Percentiles rank a stretch among this genome's conserved stretches.
Conservation (phyloP, 2,329 filamentous ascomycete species). For the Tolypocladium cylindrosporum region DNA sequence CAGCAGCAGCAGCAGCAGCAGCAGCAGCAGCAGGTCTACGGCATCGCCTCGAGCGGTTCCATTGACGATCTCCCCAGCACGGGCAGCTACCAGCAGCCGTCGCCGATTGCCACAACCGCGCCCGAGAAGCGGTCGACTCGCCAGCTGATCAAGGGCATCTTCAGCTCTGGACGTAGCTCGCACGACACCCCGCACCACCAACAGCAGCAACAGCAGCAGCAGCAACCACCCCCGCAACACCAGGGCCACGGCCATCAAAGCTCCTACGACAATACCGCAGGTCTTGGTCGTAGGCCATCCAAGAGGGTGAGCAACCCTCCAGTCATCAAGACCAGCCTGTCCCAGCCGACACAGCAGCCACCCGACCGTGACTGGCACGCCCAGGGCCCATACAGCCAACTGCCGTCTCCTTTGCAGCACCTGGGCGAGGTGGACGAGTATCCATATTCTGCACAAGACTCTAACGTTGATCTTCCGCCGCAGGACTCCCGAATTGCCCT, state of each 20-base stretch:
- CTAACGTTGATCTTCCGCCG: slow-evolving; percentile 28
- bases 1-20: no score
- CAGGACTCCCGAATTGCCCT: slow-evolving; percentile 28
- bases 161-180: slow-evolving; percentile 24
- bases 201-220: slow-evolving; percentile 9
- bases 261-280: slow-evolving; percentile 38
- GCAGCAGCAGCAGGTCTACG: slow-evolving; percentile 21
- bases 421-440: slow-evolving; percentile 30
- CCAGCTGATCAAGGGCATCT: slow-evolving; percentile 44
- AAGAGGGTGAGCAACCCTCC: slow-evolving; percentile 44
- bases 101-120: slow-evolving; percentile 13
- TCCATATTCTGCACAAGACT: slow-evolving; percentile 22
- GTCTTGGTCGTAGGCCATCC: slow-evolving; percentile 43
- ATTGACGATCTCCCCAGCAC: slow-evolving; percentile 13
- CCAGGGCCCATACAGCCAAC: slow-evolving; percentile 9
- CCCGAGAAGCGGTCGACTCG: slow-evolving; percentile 40
- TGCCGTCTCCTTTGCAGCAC: slow-evolving; percentile 32
- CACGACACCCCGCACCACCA: slow-evolving; percentile 14
- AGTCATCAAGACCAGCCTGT: slow-evolving; percentile 30
- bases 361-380: slow-evolving; percentile 11
- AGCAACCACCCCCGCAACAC: slow-evolving; percentile 4
- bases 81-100: slow-evolving; percentile 20
- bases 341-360: slow-evolving; percentile 10
- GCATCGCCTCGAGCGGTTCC: slow-evolving; percentile 13
- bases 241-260: slow-evolving; percentile 14